Conservation (phyloP, 768 basidiomycete genomes). For the Mycena filopes region DNA sequence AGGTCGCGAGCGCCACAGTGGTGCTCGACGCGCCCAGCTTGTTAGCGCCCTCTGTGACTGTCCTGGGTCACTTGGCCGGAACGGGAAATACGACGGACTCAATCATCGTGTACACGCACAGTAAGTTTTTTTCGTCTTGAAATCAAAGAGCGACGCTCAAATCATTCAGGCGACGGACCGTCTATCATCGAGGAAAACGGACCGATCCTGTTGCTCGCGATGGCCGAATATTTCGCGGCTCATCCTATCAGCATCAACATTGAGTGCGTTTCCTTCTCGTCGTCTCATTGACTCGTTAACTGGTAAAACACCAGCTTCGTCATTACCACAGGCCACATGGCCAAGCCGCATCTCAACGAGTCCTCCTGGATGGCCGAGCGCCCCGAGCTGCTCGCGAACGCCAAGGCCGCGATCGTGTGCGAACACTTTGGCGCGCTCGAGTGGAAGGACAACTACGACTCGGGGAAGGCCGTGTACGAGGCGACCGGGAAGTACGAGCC, state of each 20-base stretch:
- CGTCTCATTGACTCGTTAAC: neutral
- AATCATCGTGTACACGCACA: constrained; percentile 45
- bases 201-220: constrained; percentile 42
- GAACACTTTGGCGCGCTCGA: constrained; percentile 46
- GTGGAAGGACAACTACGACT: constrained; percentile 41
- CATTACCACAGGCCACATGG: constrained; percentile 44
- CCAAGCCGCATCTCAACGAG: constrained; percentile 42
- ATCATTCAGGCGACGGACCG: constrained; percentile 39
- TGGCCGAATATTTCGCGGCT: constrained; percentile 43
- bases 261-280: constrained; percentile 34
- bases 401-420: constrained; percentile 43
- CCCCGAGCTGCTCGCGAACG: constrained; percentile 38
- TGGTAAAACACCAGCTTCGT: constrained; percentile 38
- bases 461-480: constrained; percentile 37
- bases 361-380: constrained; percentile 41
- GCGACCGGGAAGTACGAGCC: constrained; percentile 42
- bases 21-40: constrained; percentile 44
- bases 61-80: constrained; percentile 41
- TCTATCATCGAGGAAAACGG: constrained; percentile 47
- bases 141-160: neutral
- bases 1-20: constrained; percentile 40
- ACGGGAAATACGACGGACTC: constrained; percentile 32
- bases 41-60: constrained; percentile 34
- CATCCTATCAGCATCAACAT: constrained; percentile 40
- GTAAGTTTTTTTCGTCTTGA: constrained; percentile 23